Percentiles rank a stretch among this genome's conserved stretches.
Conservation (phyloP, 805 yeast genomes). For the Wickerhamiella domercqiae region DNA sequence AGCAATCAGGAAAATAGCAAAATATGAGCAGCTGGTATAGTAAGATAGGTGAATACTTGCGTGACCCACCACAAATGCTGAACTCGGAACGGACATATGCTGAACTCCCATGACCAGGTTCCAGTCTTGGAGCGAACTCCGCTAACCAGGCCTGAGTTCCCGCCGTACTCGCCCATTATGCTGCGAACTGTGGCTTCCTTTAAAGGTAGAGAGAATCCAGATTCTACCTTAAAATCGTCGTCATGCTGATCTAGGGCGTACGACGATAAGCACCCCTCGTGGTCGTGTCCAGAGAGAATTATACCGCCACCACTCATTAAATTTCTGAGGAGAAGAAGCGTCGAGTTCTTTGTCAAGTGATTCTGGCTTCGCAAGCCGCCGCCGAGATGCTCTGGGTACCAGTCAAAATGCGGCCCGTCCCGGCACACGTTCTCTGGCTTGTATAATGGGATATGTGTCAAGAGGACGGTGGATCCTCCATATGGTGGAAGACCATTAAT, state of each 20-base stretch:
- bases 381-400: conserved; percentile 39
- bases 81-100: conserved; percentile 63
- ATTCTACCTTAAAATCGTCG: conserved; percentile 15
- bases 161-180: conserved; percentile 93
- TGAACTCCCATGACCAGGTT: conserved; percentile 60
- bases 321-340: conserved; percentile 54
- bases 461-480: conserved; percentile 62
- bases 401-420: conserved; percentile 67
- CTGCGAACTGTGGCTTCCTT: conserved; percentile 71
- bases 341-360: conserved; percentile 52
- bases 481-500: conserved; percentile 45
- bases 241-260: conserved; percentile 27
- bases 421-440: conserved; percentile 69
- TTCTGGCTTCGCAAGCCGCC: conserved; percentile 72
- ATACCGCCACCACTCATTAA: conserved; percentile 57
- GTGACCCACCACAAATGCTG: conserved; percentile 97
- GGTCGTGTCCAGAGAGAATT: conserved; percentile 89
- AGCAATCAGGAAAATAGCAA: background rate
- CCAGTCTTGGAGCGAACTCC: conserved; percentile 41
- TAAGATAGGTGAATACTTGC: conserved; percentile 34
- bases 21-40: background rate
- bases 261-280: conserved; percentile 73
- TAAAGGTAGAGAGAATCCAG: conserved; percentile 8
- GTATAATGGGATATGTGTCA: conserved; percentile 83
- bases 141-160: conserved; percentile 72